These are phyloP conservation scores for Echinosophora koreensis DNA, from an alignment of 306 rosid genomes.

Conservation along the genomic window DNA sequence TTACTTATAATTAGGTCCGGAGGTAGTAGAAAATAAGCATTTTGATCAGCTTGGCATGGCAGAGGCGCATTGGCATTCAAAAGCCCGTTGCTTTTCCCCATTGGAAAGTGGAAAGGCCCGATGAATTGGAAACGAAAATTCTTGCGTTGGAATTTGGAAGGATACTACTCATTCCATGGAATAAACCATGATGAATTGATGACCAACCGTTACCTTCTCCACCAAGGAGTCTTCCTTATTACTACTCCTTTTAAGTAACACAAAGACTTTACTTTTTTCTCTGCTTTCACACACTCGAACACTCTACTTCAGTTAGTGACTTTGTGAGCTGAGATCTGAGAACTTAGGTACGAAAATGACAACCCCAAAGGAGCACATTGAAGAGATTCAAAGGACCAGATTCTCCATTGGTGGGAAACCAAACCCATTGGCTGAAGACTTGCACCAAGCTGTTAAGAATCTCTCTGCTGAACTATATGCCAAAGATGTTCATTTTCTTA, in stretches of 20 bases:
- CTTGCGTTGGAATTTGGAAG: background rate
- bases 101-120: background rate
- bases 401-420: constrained; percentile 65
- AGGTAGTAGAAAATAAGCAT: no score
- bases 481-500: constrained; percentile 76
- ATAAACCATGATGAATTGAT: no score
- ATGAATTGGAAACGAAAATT: background rate
- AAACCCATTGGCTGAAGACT: constrained; percentile 57
- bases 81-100: no score
- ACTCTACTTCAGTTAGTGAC: background rate
- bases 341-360: constrained; percentile 10
- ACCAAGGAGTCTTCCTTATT: background rate
- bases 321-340: background rate
- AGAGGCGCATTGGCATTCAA: no score
- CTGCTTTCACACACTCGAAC: background rate
- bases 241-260: no score
- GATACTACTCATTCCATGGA: background rate
- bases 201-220: background rate
- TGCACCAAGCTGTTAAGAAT: constrained; percentile 67
- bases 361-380: constrained; percentile 60
- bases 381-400: constrained; percentile 58
- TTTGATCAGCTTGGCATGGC: no score
- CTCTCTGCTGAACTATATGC: constrained; percentile 77
- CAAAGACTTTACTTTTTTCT: background rate
- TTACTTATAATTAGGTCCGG: no score